These are phyloP conservation scores for Coniochaeta sp. DNA, from an alignment of 2,329 filamentous ascomycete genomes.

Conservation along the genomic window DNA sequence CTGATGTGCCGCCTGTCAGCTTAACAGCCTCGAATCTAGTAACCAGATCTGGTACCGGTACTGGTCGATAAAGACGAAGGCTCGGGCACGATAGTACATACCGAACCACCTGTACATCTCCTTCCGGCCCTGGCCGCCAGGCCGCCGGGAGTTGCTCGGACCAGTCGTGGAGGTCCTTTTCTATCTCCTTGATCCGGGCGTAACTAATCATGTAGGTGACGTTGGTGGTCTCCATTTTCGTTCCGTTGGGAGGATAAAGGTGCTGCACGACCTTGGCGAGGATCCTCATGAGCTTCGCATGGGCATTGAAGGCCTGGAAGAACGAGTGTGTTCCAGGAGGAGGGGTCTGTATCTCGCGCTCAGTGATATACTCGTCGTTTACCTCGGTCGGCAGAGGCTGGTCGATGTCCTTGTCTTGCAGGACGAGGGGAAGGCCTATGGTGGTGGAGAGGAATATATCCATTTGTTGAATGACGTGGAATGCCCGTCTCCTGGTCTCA, in stretches of 20 bases:
- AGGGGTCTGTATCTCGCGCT: slow-evolving; percentile 41
- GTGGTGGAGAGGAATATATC: slow-evolving; percentile 58
- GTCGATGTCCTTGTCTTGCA: slow-evolving; percentile 54
- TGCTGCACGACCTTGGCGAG: slow-evolving; percentile 53
- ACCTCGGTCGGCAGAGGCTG: slow-evolving; percentile 53
- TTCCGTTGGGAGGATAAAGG: slow-evolving; percentile 51
- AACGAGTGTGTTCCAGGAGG: slow-evolving; percentile 44
- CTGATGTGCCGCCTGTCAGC: slow-evolving; percentile 28
- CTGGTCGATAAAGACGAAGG: no score
- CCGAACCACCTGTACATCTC: slow-evolving; percentile 65
- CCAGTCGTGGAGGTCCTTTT: slow-evolving; percentile 51
- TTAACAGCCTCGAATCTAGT: no score
- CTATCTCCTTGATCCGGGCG: slow-evolving; percentile 51
- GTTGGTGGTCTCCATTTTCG: slow-evolving; percentile 30
- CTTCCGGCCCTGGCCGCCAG: slow-evolving; percentile 71
- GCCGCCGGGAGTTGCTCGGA: slow-evolving; percentile 60
- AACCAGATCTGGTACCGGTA: no score
- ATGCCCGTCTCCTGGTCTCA: slow-evolving; percentile 52
- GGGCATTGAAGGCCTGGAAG: slow-evolving; percentile 54
- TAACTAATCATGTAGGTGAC: slow-evolving; percentile 51
- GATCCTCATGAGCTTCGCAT: slow-evolving; percentile 51
- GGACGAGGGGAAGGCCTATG: slow-evolving; percentile 52
- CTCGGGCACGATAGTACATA: slow-evolving; percentile 30
- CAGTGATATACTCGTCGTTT: slow-evolving; percentile 55
- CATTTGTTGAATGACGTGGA: slow-evolving; percentile 58